These are phyloP conservation scores for Helicostylum pulchrum DNA, from an alignment of 192 early-diverging fungal genomes.

Conservation along the genomic window DNA sequence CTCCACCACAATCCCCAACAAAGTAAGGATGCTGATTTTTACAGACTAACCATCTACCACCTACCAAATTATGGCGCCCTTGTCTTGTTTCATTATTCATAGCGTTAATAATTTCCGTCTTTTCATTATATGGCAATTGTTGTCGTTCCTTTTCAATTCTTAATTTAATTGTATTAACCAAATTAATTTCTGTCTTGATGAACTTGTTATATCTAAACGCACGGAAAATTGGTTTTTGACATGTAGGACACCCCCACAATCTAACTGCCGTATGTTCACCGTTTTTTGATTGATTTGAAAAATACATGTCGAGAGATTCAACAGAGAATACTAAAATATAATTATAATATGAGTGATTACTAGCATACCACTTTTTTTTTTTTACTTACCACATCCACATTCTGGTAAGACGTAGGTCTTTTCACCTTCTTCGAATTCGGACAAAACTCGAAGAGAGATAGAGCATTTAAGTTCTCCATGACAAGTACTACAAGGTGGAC, in stretches of 20 bases:
- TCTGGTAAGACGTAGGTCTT: constrained; percentile 27
- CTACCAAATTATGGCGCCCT: constrained; percentile 25
- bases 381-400: constrained; percentile 38
- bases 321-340: constrained; percentile 25
- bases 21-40: constrained; percentile 40
- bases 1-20: constrained; percentile 43
- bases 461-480: constrained; percentile 8
- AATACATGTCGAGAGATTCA: constrained; percentile 29
- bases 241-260: constrained; percentile 40
- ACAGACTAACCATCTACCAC: constrained; percentile 43
- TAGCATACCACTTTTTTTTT: neutral
- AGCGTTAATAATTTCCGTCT: constrained; percentile 27
- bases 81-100: constrained; percentile 30
- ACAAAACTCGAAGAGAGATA: constrained; percentile 19
- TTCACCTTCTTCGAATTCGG: constrained; percentile 25
- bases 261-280: constrained; percentile 31
- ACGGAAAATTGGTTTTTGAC: constrained; percentile 22
- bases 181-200: constrained; percentile 29
- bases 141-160: constrained; percentile 24
- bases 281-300: constrained; percentile 19
- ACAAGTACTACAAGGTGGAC: constrained; percentile 24
- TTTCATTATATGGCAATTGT: constrained; percentile 22
- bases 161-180: constrained; percentile 36
- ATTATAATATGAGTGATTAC: neutral
- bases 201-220: constrained; percentile 31